phyloP scores from a whole-genome alignment of 768 basidiomycete genomes.

The Rhodotorula graminis region DNA sequence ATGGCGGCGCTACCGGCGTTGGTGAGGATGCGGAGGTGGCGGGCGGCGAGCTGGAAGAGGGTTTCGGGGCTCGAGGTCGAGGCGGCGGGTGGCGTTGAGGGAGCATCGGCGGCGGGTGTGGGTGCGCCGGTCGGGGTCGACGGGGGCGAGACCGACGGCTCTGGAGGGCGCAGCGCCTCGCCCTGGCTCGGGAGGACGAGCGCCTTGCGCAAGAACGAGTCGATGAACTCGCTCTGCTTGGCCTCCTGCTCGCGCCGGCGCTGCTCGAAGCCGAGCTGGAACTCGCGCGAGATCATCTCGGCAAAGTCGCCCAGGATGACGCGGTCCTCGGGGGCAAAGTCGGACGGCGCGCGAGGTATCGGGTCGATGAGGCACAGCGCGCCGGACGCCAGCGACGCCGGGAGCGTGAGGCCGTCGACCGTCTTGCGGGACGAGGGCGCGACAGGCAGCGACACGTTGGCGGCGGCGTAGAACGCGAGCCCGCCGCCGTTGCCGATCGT shows the following conservation, averaged over 20 bases:
- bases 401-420: background rate
- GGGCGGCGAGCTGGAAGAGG: slow-evolving; percentile 4
- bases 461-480: slow-evolving; percentile 16
- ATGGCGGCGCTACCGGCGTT: slow-evolving; percentile 6
- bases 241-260: slow-evolving; percentile 19
- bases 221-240: slow-evolving; percentile 22
- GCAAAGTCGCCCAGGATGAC: slow-evolving; percentile 22
- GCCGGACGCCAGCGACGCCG: slow-evolving; percentile 14
- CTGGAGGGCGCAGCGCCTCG: too few relatives aligned
- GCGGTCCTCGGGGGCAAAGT: slow-evolving; percentile 19
- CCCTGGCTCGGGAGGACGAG: slow-evolving; percentile 26
- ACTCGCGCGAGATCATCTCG: slow-evolving; percentile 33
- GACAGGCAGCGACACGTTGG: slow-evolving; percentile 22
- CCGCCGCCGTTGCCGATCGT: slow-evolving; percentile 7
- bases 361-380: slow-evolving; percentile 31
- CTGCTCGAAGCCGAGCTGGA: slow-evolving; percentile 31
- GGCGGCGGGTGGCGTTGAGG: too few relatives aligned
- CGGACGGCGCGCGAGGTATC: background rate
- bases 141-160: too few relatives aligned
- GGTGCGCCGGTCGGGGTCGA: background rate
- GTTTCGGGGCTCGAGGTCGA: background rate
- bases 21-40: slow-evolving; percentile 13
- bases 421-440: background rate
- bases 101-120: background rate
- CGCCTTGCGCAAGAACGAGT: slow-evolving; percentile 12